Evolutionary conservation across 768 basidiomycete species (phyloP).

Genomic region (Macrolepiota albuminosa): DNA sequence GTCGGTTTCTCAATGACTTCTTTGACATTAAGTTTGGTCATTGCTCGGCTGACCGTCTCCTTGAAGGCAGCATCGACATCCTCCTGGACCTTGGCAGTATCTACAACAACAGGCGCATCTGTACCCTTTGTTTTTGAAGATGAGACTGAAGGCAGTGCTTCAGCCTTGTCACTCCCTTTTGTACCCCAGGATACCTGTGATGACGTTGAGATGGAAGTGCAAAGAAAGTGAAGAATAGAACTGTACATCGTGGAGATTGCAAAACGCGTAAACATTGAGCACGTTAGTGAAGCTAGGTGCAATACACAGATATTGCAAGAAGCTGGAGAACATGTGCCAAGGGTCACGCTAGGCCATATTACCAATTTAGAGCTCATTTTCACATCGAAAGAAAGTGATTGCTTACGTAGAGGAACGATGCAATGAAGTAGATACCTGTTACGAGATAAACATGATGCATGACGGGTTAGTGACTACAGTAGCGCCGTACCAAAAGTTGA

Average conservation of each 20-base stretch:
- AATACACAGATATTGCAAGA: conserved; percentile 84
- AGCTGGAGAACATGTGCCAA: conserved; percentile 96
- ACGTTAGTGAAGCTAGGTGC: conserved; percentile 95
- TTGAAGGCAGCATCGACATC: conserved; percentile 92
- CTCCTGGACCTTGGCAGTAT: conserved; percentile 75
- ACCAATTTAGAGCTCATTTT: neutral
- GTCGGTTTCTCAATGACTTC: conserved; percentile 75
- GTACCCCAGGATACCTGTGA: conserved; percentile 87
- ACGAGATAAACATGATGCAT: neutral
- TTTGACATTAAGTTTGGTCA: conserved; percentile 65
- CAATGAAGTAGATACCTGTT: conserved; percentile 71
- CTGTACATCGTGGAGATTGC: conserved; percentile 86
- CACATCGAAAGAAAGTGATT: neutral
- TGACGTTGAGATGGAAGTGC: neutral
- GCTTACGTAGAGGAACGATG: conserved; percentile 84
- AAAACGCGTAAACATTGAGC: conserved; percentile 95
- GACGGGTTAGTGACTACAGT: neutral
- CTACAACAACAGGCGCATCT: conserved; percentile 79
- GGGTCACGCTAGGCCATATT: conserved; percentile 67
- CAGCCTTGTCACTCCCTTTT: conserved; percentile 92
- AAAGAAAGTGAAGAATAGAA: neutral
- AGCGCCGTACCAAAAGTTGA: conserved; percentile 73
- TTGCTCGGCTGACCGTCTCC: conserved; percentile 83
- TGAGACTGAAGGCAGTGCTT: conserved; percentile 83
- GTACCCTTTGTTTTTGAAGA: conserved; percentile 77